Evolutionary conservation across 371 early-diverging fungal species (phyloP).

Genomic region (Mucor sp.): DNA sequence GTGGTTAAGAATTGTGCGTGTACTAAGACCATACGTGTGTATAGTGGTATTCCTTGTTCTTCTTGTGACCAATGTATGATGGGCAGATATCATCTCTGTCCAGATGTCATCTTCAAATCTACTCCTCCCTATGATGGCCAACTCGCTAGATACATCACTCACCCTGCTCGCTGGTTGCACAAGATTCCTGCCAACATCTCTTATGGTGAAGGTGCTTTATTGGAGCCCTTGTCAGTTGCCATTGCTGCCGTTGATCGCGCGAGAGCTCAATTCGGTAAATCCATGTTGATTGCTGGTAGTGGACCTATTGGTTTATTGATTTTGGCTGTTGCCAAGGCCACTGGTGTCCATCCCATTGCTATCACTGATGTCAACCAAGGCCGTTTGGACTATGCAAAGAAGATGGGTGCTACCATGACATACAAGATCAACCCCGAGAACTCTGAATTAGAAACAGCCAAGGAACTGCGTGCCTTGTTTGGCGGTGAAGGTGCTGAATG

Average conservation of each 20-base stretch:
- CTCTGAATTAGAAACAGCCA: conserved; percentile 32
- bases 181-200: conserved; percentile 40
- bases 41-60: conserved; percentile 52
- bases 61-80: conserved; percentile 47
- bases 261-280: conserved; percentile 40
- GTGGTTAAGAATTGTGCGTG: no score
- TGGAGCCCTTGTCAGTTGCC: conserved; percentile 48
- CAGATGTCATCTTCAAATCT: conserved; percentile 48
- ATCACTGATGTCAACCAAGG: conserved; percentile 42
- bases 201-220: conserved; percentile 45
- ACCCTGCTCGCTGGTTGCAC: conserved; percentile 51
- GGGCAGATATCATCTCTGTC: conserved; percentile 51
- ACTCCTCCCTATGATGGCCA: conserved; percentile 49
- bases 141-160: conserved; percentile 47
- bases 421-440: conserved; percentile 38
- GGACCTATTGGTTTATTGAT: conserved; percentile 51
- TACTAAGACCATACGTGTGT: not conserved
- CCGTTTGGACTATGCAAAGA: conserved; percentile 40
- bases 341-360: conserved; percentile 41
- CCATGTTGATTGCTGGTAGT: conserved; percentile 44
- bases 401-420: conserved; percentile 41
- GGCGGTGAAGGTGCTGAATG: conserved; percentile 43
- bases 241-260: conserved; percentile 47
- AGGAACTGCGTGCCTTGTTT: conserved; percentile 35
- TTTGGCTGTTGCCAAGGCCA: conserved; percentile 42